Evolutionary conservation across 176 grass and related monocot species (phyloP).

Genomic region (Chloris gayana): DNA sequence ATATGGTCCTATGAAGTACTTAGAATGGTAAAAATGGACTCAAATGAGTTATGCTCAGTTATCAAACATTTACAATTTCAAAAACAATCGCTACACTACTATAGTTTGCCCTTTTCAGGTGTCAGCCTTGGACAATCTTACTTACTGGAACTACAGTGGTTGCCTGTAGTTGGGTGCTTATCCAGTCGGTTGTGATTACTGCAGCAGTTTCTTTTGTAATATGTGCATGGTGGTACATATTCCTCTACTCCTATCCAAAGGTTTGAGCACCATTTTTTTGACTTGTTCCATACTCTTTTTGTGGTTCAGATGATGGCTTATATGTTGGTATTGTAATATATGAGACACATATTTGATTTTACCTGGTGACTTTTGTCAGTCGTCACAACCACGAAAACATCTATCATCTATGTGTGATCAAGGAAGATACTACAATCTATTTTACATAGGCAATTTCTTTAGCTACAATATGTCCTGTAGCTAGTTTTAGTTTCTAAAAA

Average conservation of each 20-base stretch:
- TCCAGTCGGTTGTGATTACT: slow-evolving; percentile 72
- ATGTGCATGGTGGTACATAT: slow-evolving; percentile 98
- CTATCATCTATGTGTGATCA: background rate
- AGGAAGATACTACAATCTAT: no score
- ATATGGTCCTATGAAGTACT: no score
- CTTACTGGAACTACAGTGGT: slow-evolving; percentile 63
- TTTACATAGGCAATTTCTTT: background rate
- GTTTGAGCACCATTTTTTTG: slow-evolving; percentile 31
- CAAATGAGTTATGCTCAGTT: background rate
- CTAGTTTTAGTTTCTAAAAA: background rate
- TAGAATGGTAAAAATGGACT: no score
- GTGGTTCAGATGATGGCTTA: background rate
- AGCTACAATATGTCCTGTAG: background rate
- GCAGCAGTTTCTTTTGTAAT: slow-evolving; percentile 58
- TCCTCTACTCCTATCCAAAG: slow-evolving; percentile 94
- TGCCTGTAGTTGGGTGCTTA: slow-evolving; percentile 68
- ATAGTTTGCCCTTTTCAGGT: slow-evolving; percentile 53
- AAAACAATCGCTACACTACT: background rate
- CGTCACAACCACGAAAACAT: background rate
- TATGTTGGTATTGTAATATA: background rate
- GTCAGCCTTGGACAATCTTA: slow-evolving; percentile 97
- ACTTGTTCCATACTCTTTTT: background rate
- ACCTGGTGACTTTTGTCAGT: background rate
- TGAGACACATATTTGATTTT: background rate
- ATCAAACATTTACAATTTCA: slow-evolving; percentile 1